Base-by-base conservation (phyloP, 371 early-diverging fungal species). In the Mucor piriformis region DNA sequence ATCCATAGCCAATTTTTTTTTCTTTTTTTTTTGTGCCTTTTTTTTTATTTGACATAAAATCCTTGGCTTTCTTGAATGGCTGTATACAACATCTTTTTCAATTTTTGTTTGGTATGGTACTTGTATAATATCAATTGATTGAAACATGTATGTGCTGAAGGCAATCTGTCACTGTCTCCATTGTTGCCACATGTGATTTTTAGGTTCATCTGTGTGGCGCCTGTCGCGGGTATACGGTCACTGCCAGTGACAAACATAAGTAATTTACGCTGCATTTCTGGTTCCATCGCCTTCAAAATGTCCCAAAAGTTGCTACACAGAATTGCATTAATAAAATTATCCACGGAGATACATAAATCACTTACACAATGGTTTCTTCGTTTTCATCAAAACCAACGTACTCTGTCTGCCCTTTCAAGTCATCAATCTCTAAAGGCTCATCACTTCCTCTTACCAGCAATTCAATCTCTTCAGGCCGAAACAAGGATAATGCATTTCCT, bases 181-280 rank as follows among this genome's bases (percentile, higher is more conserved):
- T 82, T 83, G 18, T 94, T 95, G 23, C 94, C 79, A 53, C 91
- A 87, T 0, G 87, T 82, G 23, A 96, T 88, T 64, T 91, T 90
- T 56, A 95, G 82, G 3, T 76, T 66, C 78, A 96, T 76, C 59
- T 85, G 86, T 38, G 88, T 84, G 12, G 92, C 85, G 2, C 96
- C 95, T 15, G 92, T 91, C 5, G 95, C 91, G 10, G 98, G 98
- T 54, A 99, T 88, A 56, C 99, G 86, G 71, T 99, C 98, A 52
- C 94, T 92, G 24, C 99, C 99, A 10, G 99, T 99, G 16, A 95
- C 91, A 82, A 99, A 99, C 61, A 91, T 88, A 44, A 99, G 72
- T 13, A 99, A 74, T 69, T 86, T 77, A 5, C 93, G 84, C 57
- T 95, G 94, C 67, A 88, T 85, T 27, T 77, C 72, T 15, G 83